Evolutionary conservation across 1,284 basidiomycete species (phyloP).

Genomic region (Rhodotorula mucilaginosa): DNA sequence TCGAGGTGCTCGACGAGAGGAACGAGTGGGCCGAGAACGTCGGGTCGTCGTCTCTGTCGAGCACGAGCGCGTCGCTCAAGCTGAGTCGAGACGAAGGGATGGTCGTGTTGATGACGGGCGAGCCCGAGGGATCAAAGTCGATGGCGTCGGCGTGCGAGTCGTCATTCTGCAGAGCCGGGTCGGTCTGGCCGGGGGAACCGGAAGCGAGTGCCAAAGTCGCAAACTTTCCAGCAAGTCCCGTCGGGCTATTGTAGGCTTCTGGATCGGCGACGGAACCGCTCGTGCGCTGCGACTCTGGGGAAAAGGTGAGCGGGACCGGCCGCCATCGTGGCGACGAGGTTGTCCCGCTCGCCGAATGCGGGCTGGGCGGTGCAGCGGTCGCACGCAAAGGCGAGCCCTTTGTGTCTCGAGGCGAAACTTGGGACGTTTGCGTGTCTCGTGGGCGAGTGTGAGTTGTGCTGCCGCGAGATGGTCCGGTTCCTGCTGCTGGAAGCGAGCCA

Average conservation of each 20-base stretch:
- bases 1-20: slow-evolving; percentile 8
- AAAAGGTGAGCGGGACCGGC: slow-evolving; percentile 29
- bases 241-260: too few relatives aligned
- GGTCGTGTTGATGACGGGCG: slow-evolving; percentile 19
- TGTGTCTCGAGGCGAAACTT: too few relatives aligned
- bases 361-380: background rate
- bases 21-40: slow-evolving; percentile 9
- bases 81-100: slow-evolving; percentile 20
- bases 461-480: too few relatives aligned
- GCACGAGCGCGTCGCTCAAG: slow-evolving; percentile 2
- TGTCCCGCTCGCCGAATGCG: background rate
- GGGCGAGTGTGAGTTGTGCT: background rate
- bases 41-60: slow-evolving; percentile 16
- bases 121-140: slow-evolving; percentile 7
- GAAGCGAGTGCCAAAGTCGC: too few relatives aligned
- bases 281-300: background rate
- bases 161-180: background rate
- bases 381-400: too few relatives aligned
- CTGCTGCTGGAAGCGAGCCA: background rate
- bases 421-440: background rate
- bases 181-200: too few relatives aligned
- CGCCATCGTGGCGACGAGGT: slow-evolving; percentile 14
- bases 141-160: slow-evolving; percentile 5
- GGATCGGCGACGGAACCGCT: too few relatives aligned
- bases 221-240: too few relatives aligned